phyloP scores from a whole-genome alignment of 306 rosid species.

The Castanea sativa region DNA sequence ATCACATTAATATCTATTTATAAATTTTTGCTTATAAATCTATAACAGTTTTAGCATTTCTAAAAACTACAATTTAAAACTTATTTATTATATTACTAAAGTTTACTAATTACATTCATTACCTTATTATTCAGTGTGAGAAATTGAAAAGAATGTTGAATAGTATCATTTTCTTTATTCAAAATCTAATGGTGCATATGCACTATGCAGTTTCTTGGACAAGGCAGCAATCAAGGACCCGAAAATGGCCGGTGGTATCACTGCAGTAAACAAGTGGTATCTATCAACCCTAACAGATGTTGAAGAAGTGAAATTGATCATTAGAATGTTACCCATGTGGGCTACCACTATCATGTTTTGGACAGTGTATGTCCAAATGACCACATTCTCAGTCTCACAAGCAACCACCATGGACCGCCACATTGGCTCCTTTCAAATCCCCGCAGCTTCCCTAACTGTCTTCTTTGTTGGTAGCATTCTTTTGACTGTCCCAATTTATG shows the following conservation, averaged over 20 bases:
- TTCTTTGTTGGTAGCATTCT: slow-evolving; percentile 82
- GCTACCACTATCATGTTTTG: slow-evolving; percentile 84
- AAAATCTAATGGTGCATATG: not conserved
- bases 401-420: slow-evolving; percentile 81
- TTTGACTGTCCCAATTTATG: slow-evolving; percentile 70
- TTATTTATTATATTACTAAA: no score
- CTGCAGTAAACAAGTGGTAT: slow-evolving; percentile 48
- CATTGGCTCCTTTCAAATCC: slow-evolving; percentile 69
- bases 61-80: no score
- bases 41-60: no score
- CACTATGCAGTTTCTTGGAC: slow-evolving; percentile 65
- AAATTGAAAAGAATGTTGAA: no score
- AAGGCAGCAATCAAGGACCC: slow-evolving; percentile 61
- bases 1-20: no score
- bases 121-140: no score
- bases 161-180: not conserved
- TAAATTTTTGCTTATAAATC: no score
- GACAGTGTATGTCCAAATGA: slow-evolving; percentile 84
- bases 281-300: slow-evolving; percentile 72
- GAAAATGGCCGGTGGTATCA: not conserved
- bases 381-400: slow-evolving; percentile 85
- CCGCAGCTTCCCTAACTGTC: slow-evolving; percentile 68
- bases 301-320: slow-evolving; percentile 69
- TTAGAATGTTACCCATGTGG: slow-evolving; percentile 87
- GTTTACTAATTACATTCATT: no score